phyloP scores from a whole-genome alignment of 345 rosid species.

The Salix dunnii region DNA sequence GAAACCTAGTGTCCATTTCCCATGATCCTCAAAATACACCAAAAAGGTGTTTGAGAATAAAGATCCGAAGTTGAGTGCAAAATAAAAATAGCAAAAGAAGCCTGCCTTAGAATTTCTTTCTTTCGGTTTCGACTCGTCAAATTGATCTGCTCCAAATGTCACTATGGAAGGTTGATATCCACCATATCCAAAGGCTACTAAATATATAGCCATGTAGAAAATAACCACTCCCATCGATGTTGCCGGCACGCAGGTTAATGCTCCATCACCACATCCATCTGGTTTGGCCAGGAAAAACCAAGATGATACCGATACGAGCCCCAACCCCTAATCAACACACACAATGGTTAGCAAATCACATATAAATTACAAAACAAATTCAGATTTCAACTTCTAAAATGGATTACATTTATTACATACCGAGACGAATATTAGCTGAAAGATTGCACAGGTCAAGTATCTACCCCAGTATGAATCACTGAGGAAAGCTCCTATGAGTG shows the following conservation, averaged over 20 bases:
- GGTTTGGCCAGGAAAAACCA: slow-evolving; percentile 67
- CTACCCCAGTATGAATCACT: slow-evolving; percentile 98
- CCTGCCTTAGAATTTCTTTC: slow-evolving; percentile 38
- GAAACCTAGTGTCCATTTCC: slow-evolving; percentile 69
- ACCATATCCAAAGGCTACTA: slow-evolving; percentile 82
- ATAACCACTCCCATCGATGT: slow-evolving; percentile 40
- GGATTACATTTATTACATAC: slow-evolving; percentile 38
- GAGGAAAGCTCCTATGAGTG: slow-evolving; percentile 83
- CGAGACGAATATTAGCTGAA: slow-evolving; percentile 47
- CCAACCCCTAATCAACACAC: slow-evolving; percentile 47
- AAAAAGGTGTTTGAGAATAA: slow-evolving; percentile 69
- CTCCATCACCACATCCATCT: slow-evolving; percentile 63
- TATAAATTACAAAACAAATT: background rate
- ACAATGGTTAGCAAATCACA: background rate
- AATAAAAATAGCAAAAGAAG: slow-evolving; percentile 73
- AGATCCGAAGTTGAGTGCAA: slow-evolving; percentile 68
- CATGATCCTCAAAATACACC: slow-evolving; percentile 66
- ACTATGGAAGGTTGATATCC: slow-evolving; percentile 90
- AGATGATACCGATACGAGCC: slow-evolving; percentile 53
- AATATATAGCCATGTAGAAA: slow-evolving; percentile 65
- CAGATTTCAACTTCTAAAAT: background rate
- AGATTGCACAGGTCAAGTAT: slow-evolving; percentile 63
- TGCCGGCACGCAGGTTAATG: slow-evolving; percentile 31
- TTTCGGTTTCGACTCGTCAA: slow-evolving; percentile 44
- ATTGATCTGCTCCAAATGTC: slow-evolving; percentile 85